Conservation (phyloP, 192 early-diverging fungal species). For the Allomyces macrogynus region DNA sequence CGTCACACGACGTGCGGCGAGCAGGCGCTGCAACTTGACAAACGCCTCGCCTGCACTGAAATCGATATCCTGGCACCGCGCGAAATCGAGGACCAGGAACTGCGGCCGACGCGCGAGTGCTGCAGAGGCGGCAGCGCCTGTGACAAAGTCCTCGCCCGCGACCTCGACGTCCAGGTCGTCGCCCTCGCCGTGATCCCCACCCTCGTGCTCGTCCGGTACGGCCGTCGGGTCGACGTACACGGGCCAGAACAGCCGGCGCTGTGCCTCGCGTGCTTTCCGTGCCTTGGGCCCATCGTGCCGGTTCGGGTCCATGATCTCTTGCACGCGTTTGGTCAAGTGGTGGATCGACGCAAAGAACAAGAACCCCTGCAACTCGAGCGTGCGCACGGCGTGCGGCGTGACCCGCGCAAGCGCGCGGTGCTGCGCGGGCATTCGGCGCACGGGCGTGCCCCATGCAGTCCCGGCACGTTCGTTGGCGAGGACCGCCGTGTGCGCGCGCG, state of each 20-base stretch:
- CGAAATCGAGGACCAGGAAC: constrained; percentile 77
- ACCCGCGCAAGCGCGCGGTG: constrained; percentile 67
- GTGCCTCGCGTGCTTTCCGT: background rate
- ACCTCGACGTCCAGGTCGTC: background rate
- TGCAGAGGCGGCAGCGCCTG: no score
- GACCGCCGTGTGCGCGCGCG: constrained; percentile 29
- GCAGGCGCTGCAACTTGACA: constrained; percentile 55
- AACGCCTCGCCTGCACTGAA: constrained; percentile 83
- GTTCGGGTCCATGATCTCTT: constrained; percentile 27
- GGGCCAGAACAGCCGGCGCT: constrained; percentile 27
- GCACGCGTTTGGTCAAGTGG: constrained; percentile 52
- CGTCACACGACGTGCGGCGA: constrained; percentile 46
- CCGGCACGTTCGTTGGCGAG: background rate
- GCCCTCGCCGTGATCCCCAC: background rate
- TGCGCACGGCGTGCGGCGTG: constrained; percentile 56
- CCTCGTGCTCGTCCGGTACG: background rate
- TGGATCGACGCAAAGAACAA: constrained; percentile 93
- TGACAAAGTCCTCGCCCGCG: no score
- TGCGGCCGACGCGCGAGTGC: constrained; percentile 25
- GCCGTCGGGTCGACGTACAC: background rate
- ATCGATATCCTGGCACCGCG: constrained; percentile 65
- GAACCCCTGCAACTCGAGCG: constrained; percentile 79
- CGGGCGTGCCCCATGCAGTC: constrained; percentile 23
- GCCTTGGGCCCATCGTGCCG: background rate
- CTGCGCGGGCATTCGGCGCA: constrained; percentile 68